Base-by-base conservation (phyloP, 2,329 filamentous ascomycete genomes). In the Fusarium annulatum region DNA sequence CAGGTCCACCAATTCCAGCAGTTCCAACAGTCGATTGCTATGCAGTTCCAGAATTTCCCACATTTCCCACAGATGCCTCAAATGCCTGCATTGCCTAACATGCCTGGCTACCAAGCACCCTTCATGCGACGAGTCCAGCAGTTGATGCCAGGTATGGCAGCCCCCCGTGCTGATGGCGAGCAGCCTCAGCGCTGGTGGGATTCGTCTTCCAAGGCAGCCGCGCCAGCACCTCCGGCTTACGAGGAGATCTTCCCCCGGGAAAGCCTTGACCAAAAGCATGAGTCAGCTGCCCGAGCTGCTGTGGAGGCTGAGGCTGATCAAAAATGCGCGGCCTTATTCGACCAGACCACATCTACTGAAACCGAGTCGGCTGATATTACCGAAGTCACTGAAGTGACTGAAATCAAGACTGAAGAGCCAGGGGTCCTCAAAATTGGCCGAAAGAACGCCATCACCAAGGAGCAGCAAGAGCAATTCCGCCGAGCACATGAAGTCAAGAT, bases 61-160 rank as follows among this genome's bases (percentile, higher is more conserved):
- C 79, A 83, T 53, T 72, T 88, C 86, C 83, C 91, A n/a, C 90
- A 91, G 76, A 87, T 94, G 78, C 87, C 90, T 21, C 88, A 89
- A 71, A 84, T 89, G 76, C 87, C 83, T 56, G 81, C 84, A 34
- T 77, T 89, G 41, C 85, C 83, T n/a, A 87, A 87, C 42, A 90
- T 93, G 84, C 90, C 92, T 16, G 91, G 92, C 74, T 95, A 95
- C 79, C 93, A 95, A 80, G 89, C 89, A 3, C 90, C 90, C 5
- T 90, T 93, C 81, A 90, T 93, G 83, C 90, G 92, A 71, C 89
- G 92, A 58, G 91, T 95, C 73, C 92, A 90, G 67, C 91, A 92
- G 52, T 82, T 94, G 39, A 91, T 95, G 75, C 92, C 92, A n/a
- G 88, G 91, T 71, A 89, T 91, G 77, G 84, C 85, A 59, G 84